Evolutionary conservation across 1,284 basidiomycete species (phyloP), one percentile per base, ranked within the genome.

Genomic region (Cutaneotrichosporon daszewskae): DNA sequence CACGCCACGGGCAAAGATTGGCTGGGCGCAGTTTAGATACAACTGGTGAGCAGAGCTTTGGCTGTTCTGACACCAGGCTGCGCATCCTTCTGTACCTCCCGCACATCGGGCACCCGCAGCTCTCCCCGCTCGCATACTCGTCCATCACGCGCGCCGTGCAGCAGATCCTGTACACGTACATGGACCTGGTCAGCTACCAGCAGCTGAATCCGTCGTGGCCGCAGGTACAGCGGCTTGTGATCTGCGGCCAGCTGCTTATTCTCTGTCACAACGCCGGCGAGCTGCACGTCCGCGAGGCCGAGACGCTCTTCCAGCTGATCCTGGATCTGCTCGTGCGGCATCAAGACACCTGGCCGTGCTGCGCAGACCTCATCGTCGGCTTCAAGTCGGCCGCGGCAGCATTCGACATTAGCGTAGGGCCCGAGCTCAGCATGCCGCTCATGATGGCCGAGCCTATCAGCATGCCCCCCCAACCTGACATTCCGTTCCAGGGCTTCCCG

Each of bases 171-270:
- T 37, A 54, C 39, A 50, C 49, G 24, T 54, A 57, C 37, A 23
- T 36, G 25, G 53, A 54, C 33, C 44, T 54, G 16, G 43, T 47
- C 11, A 26, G 37, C 24, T 19, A 29, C 20, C 33, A 41, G 33
- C 45, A 53, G 25, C 45, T 55, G 24, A 32, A 44, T 23, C 48
- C 55, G 19, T 51, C 45, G 3, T 57, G 55, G 58, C 58, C 58
- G 11, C 55, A 59, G 33, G 35, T 55, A 8, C 47, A 46, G 12
- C 49, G 50, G 13, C 39, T 59, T 12, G 43, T 47, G 1, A 32
- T 47, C 5, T 50, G 45, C 33, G 53, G 51, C 8, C 58, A 57
- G 18, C 40, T 57, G 4, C 49, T 59, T 18, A 49, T 59, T 16
- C 47, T 57, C 3, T 47, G 48, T 24, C 44, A 45, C 28, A 44